Base-by-base conservation (phyloP, 1,139 yeast genomes). In the Keqinozyma sinolaborantium region DNA sequence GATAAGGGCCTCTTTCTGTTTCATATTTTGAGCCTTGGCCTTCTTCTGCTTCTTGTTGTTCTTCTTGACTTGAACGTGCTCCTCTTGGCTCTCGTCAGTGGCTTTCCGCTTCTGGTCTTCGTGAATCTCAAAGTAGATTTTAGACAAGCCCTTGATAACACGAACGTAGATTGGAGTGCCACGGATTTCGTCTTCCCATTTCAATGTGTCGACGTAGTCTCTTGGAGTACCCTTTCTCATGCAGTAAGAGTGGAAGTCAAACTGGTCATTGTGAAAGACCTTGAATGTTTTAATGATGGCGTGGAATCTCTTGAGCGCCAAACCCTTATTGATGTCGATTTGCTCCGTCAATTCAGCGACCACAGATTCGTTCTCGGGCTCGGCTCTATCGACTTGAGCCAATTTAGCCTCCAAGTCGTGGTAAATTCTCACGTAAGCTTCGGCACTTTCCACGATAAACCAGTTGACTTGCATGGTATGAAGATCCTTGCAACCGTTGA, bases 231-330 rank as follows among this genome's bases (percentile, higher is more conserved):
- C 97, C 47, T 83, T 79, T 60, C 97, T 78, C 70, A 86, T 77
- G 54, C 95, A 83, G 57, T 87, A 92, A 28, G 84, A 81, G 56
- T 92, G 98, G 79, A 92, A 92, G 54, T 92, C 99, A 46, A 83
- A 75, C 60, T 92, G 97, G 51, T 94, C 98, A 40, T 77, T 77
- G 52, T 67, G 75, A 58, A 81, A 87, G 35, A 78, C 84, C 30
- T 77, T 72, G 58, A 80, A 87, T 19, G 83, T 73, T 39, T 79
- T 77, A 32, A 79, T 64, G 21, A 88, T 71, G 1, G 88, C 80
- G 24, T 65, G 58, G 52, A 73, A 87, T 48, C 98, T 74, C 58
- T 94, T 94, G 43, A 88, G 60, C 0, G 97, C 79, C 44, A 92
- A 62, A 0, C 95, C 95, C 37, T 71, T 65, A 47, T 67, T 71